Base-by-base conservation (phyloP, 495 filamentous ascomycete genomes). In the Trypethelium eluteriae region DNA sequence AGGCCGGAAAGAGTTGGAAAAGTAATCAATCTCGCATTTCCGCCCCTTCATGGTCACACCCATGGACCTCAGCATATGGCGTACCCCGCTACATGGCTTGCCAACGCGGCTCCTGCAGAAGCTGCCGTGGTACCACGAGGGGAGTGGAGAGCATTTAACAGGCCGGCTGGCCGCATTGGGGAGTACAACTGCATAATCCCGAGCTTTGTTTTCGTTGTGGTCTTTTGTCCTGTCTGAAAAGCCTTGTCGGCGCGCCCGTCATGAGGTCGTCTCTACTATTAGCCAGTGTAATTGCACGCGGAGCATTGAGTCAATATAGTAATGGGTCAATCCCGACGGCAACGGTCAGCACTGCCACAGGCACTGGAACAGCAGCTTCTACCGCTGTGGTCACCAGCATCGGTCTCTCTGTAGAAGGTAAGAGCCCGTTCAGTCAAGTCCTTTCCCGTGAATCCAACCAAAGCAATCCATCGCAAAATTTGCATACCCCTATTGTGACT, bases 341-440 rank as follows among this genome's bases (percentile, higher is more conserved):
- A 59, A 59, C 53, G 14, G 36, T 36, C 36, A 36, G 53, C 36
- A 59, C 3, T 36, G 32, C 32, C n/a, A 59, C 53, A 7, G 53
- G n/a, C 3, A 35, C 53, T 59, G 53, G 25, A 35, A 32, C 53
- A 36, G 34, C 53, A 18, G 53, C 53, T 59, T 59, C 53, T 34
- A 59, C 53, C 10, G 53, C 53, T 59, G 53, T 36, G 34, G 53
- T 59, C 7, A 35, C 53, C 10, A 59, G 53, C 53, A 18, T 59
- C 36, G 53, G 53, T 36, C 53, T 59, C 25, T 59, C 53, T 7
- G 32, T 59, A 3, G 53, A 59, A 36, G 53, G 53, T 59, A 36
- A 59, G 53, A 35, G 32, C 32, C 18, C 36, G 14, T 7, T 14
- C 7, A 44, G 41, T 14, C 41, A 44, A 7, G 7, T 44, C 41